phyloP scores from a whole-genome alignment of 225 moss, liverwort and hornwort species.

The Takakia lepidozioides region DNA sequence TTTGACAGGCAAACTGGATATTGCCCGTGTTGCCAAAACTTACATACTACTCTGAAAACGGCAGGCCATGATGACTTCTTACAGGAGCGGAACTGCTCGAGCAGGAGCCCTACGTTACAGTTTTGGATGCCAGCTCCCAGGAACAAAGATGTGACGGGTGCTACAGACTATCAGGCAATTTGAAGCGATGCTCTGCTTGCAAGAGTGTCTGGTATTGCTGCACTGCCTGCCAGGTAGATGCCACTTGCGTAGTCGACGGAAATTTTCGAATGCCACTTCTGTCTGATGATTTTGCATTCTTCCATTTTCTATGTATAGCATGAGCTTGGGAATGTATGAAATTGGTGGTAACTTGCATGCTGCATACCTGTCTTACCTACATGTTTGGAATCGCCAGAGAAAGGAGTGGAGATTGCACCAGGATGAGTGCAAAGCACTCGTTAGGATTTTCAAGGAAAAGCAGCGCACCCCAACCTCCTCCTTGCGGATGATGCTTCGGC shows the following conservation, averaged over 20 bases:
- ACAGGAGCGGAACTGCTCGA: conserved; percentile 58
- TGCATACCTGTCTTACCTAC: neutral
- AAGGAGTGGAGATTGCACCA: conserved; percentile 68
- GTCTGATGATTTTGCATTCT: neutral
- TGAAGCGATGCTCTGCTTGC: conserved; percentile 86
- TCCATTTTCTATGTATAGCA: no score
- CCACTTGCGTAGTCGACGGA: neutral
- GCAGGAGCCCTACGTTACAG: conserved; percentile 67
- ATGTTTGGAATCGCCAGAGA: conserved; percentile 27
- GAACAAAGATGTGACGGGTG: conserved; percentile 68
- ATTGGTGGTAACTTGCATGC: no score
- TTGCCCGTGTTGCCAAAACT: no score
- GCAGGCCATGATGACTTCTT: no score
- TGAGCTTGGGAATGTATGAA: no score
- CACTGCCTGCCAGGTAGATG: conserved; percentile 60
- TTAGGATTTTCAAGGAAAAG: conserved; percentile 57
- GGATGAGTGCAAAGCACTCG: conserved; percentile 56
- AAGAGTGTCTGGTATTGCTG: conserved; percentile 81
- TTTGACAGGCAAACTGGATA: neutral
- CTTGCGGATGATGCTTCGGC: conserved; percentile 64
- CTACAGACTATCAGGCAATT: conserved; percentile 20
- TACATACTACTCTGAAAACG: no score
- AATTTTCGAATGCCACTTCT: neutral
- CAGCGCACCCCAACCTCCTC: conserved; percentile 62
- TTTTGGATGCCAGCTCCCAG: conserved; percentile 49